Evolutionary conservation across 345 rosid species (phyloP), one percentile per base, ranked within the genome.

Genomic region (Salix viminalis): DNA sequence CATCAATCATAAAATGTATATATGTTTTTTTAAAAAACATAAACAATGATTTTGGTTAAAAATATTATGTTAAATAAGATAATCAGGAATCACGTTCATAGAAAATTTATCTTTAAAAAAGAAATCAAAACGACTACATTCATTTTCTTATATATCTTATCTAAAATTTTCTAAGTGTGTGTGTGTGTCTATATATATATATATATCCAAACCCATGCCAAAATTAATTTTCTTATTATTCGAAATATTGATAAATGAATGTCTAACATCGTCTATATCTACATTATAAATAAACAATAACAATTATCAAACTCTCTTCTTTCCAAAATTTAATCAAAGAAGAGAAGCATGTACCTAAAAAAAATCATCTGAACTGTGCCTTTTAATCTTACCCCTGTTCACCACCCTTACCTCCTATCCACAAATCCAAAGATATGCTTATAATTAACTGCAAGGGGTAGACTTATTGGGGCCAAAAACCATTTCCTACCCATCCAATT

Each of bases 401-500:
- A 42, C 8, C 48, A 48, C 36, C 73, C 58, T 42, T 18, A 26
- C 23, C 73, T 56, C 36, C 48, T 54, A 50, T 50, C 52, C 24
- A 75, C 21, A 75, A n/a, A 56, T 9, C 50, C 52, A 28, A 62
- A 9, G 10, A 24, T 67, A 13, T 37, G 11, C 65, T 11, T 62
- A 23, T 62, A 62, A n/a, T n/a, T n/a, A n/a, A 44, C 50, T 13
- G 71, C n/a, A 75, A 6, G 72, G 72, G 46, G 66, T 50, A 34
- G 61, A 54, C 28, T 32, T 58, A 41, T 24, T 69, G 42, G 28
- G 4, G 44, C 58, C 52, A 23, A 70, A 8, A 36, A 16, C 64
- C 46, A 10, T 34, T 44, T 58, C 65, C 68, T 75, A 84, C 15
- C 75, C 80, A 24, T 86, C 87, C 62, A 92, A 80, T 64, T 87